phyloP scores from a whole-genome alignment of 179 eudicot genomes.

The Spergularia azorica region DNA sequence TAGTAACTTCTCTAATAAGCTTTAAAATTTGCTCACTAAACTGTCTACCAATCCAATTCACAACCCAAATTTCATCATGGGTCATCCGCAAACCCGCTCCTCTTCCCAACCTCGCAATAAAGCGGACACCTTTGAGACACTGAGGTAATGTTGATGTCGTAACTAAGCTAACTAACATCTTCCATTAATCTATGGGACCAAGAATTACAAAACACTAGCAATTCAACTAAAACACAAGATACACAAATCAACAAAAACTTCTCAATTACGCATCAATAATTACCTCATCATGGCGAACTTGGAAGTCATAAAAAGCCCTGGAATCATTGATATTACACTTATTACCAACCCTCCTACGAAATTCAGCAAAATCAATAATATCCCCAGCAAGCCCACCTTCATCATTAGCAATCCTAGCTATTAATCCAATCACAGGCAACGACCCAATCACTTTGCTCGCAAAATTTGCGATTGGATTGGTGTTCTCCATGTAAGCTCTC shows the following conservation, averaged over 20 bases:
- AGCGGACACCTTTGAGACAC: too few species aligned
- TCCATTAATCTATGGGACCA: too few species aligned
- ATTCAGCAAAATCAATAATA: constrained; percentile 74
- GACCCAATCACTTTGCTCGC: constrained; percentile 66
- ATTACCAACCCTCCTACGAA: constrained; percentile 74
- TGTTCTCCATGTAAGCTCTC: constrained; percentile 57
- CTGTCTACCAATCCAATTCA: too few species aligned
- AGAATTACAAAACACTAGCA: background rate
- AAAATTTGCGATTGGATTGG: constrained; percentile 50
- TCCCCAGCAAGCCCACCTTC: constrained; percentile 80
- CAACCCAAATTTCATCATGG: too few species aligned
- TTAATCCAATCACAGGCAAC: constrained; percentile 62
- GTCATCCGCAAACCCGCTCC: too few species aligned
- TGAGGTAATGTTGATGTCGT: too few species aligned
- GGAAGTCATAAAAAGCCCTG: constrained; percentile 63
- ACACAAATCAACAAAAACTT: background rate
- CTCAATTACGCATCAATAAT: background rate
- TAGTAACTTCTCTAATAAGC: too few species aligned
- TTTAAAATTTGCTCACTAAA: too few species aligned
- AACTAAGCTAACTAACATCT: background rate
- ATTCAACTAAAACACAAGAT: background rate
- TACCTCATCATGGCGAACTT: constrained; percentile 69
- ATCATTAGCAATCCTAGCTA: constrained; percentile 65
- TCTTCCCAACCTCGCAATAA: too few species aligned
- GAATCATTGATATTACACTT: constrained; percentile 68